Evolutionary conservation across 805 yeast species (phyloP), one percentile per base, ranked within the genome.

Genomic region (Lipomyces sp.): DNA sequence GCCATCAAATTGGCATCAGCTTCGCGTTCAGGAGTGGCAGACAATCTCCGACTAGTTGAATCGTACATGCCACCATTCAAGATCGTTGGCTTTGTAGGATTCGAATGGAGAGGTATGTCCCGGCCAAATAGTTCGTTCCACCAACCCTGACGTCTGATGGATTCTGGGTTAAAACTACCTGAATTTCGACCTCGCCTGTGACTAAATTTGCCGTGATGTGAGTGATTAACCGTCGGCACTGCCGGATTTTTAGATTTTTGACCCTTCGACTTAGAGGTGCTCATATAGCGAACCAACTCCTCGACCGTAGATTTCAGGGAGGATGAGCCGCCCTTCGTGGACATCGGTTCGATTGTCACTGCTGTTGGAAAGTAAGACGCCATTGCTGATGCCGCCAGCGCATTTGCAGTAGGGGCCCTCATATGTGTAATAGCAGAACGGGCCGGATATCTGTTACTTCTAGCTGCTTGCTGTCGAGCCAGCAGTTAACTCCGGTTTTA

Each of bases 361-460:
- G 48, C 18, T 24, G 48, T 24, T n/a, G 48, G 48, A 42, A n/a
- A 42, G 48, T 42, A 42, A n/a, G 48, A 42, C n/a, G 48, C 48
- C 48, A 42, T 15, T 42, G 48, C 48, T 42, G 48, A 42, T 42
- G 48, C 48, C 48, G 48, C 48, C 15, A 42, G 7, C n/a, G 48
- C 6, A n/a, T 15, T n/a, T 42, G 48, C 24, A n/a, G 8, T 42
- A 42, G 48, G n/a, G n/a, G 10, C 48, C 8, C 15, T n/a, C 18
- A 11, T 7, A 18, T 42, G 48, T 1, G 48, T 42, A 42, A 42
- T 18, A 24, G 18, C 18, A 15, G 48, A 42, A 42, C 48, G 10
- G 48, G 48, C 7, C 10, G 48, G 24, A 42, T 42, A 42, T 42
- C n/a, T 42, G n/a, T 24, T 42, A 13, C 24, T 42, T 18, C 8